phyloP scores from a whole-genome alignment of 2,329 filamentous ascomycete species.

The Calycina herbarum region DNA sequence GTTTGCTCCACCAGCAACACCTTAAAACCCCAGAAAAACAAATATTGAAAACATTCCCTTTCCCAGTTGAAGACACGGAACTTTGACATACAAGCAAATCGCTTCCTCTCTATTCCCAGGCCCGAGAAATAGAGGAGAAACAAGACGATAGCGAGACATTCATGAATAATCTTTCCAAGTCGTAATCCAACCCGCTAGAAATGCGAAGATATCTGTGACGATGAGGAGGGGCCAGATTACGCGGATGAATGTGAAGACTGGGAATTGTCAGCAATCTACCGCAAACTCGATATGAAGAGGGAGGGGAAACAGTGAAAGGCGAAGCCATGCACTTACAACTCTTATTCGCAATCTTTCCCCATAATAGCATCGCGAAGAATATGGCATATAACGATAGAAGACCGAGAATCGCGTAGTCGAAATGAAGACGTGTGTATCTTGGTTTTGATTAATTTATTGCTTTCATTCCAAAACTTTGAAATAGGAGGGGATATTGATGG shows the following conservation, averaged over 20 bases:
- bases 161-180: slow-evolving; percentile 13
- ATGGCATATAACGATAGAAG: not conserved
- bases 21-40: no score
- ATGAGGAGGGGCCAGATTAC: slow-evolving; percentile 8
- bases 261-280: not conserved
- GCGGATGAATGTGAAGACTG: slow-evolving; percentile 3
- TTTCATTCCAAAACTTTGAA: not conserved
- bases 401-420: slow-evolving; percentile 11
- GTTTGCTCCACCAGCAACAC: no score
- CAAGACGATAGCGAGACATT: not conserved
- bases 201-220: not conserved
- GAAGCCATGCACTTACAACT: not conserved
- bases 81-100: no score
- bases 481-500: not conserved
- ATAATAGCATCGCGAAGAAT: slow-evolving; percentile 3
- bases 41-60: no score
- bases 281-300: not conserved
- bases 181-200: not conserved
- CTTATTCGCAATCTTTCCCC: slow-evolving; percentile 4
- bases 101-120: no score
- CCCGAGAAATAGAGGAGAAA: not conserved
- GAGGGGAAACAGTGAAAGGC: not conserved
- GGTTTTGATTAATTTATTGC: not conserved
- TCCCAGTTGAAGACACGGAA: no score
- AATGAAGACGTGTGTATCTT: slow-evolving; percentile 4